Base-by-base conservation (phyloP, 495 filamentous ascomycete species). In the Penicillium taxi region DNA sequence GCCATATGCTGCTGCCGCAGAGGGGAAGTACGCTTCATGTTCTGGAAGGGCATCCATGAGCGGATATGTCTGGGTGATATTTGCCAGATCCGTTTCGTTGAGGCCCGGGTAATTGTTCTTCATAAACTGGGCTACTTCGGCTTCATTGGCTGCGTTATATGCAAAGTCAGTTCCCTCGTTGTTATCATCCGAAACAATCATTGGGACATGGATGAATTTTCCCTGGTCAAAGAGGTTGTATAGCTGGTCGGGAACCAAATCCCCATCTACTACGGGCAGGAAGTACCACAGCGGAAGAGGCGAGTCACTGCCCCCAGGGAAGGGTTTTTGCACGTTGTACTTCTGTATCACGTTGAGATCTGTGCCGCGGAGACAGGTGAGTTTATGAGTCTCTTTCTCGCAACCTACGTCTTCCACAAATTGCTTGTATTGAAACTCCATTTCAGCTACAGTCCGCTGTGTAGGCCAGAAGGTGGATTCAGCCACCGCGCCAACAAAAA, bases 151-250 rank as follows among this genome's bases (percentile, higher is more conserved):
- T 18, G 51, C 57, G 18, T 55, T 59, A 3, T 73, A 73, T 1
- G 70, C 72, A 48, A 85, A 85, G 11, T 58, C 44, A 0, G 72
- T 72, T 6, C 81, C 81, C 44, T 82, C 82, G 50, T 86, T 75
- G 17, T 75, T 80, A 41, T 74, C 70, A 42, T 79, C 73, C 22
- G 81, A 80, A 29, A 74, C 73, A 8, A 87, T 70, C 6, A 73
- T 52, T 13, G 82, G 81, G 2, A 86, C 66, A 20, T 68, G 70
- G 44, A 80, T 50, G 48, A 83, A 80, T 1, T 63, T 55, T 6
- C 75, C 78, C 3, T 65, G 37, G 1, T 58, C 48, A 33, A 77
- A 79, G 13, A 66, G 51, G 5, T 47, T 56, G 48, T 82, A 81
- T 0, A 80, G 73, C 15, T 64, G 60, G 39, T 77, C 69, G 1